Percentiles rank a stretch among this genome's conserved stretches.
Evolutionary conservation across 208 protist genomes (phyloP).

Genomic region (Leishmania guyanensis): DNA sequence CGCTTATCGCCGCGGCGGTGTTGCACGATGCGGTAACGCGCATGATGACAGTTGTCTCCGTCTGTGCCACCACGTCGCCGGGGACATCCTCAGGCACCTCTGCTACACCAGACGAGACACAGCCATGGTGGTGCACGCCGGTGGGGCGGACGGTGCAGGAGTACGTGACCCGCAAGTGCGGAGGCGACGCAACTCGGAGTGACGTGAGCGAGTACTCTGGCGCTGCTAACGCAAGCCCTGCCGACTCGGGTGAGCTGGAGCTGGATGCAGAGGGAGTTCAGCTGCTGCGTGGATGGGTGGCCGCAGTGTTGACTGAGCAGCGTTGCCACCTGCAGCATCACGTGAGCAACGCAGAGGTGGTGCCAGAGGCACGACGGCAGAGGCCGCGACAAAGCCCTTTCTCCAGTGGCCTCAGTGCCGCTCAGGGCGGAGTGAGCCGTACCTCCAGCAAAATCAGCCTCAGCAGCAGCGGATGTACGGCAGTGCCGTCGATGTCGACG

Average conservation of each 20-base stretch:
- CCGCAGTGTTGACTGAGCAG: neutral
- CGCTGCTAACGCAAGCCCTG: neutral
- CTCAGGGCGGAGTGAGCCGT: neutral
- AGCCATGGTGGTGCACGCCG: neutral
- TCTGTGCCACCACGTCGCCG: neutral
- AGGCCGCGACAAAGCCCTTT: neutral
- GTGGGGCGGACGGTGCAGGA: slow-evolving; percentile 12
- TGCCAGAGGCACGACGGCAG: neutral
- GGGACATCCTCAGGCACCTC: neutral
- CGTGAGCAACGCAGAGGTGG: neutral
- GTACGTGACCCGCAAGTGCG: slow-evolving; percentile 20
- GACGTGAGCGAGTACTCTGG: neutral
- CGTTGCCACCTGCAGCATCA: neutral
- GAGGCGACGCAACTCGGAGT: neutral
- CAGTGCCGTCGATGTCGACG: slow-evolving; percentile 4
- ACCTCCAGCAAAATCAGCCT: neutral
- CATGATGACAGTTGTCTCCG: slow-evolving; percentile 12
- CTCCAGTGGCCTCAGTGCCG: neutral
- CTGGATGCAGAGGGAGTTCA: slow-evolving; percentile 6
- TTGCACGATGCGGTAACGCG: slow-evolving; percentile 60
- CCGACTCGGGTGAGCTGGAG: slow-evolving; percentile 4
- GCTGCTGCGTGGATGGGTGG: slow-evolving; percentile 16
- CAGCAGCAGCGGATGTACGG: slow-evolving; percentile 6
- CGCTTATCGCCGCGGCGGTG: slow-evolving; percentile 57
- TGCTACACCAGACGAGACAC: neutral